phyloP scores from a whole-genome alignment of 2,329 filamentous ascomycete species.

The Paecilomyces fulvus region DNA sequence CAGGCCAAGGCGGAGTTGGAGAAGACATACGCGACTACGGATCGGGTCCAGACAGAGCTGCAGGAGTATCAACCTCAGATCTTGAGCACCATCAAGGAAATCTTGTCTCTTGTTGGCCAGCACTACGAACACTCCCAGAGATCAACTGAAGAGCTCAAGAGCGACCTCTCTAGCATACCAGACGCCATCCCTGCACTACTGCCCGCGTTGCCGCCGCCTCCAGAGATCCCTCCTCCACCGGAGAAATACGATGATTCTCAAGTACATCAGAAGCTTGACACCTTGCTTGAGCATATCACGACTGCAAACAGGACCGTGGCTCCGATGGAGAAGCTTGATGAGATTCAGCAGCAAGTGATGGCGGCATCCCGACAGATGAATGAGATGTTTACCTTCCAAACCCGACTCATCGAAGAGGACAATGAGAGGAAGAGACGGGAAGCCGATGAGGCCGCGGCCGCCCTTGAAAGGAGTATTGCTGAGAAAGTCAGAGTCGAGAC shows the following conservation, averaged over 20 bases:
- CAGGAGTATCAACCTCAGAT: slow-evolving; percentile 83
- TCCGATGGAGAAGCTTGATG: slow-evolving; percentile 74
- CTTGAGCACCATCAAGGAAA: slow-evolving; percentile 73
- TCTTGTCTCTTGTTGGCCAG: slow-evolving; percentile 71
- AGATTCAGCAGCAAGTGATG: slow-evolving; percentile 81
- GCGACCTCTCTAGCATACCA: slow-evolving; percentile 43
- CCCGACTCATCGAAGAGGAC: slow-evolving; percentile 64
- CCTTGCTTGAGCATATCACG: slow-evolving; percentile 38
- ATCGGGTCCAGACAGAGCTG: slow-evolving; percentile 68
- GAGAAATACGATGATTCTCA: slow-evolving; percentile 35
- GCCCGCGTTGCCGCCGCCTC: slow-evolving; percentile 37
- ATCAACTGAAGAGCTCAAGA: slow-evolving; percentile 53
- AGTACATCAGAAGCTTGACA: slow-evolving; percentile 51
- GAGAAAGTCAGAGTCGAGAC: slow-evolving; percentile 57
- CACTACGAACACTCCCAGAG: slow-evolving; percentile 83
- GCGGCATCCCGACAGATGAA: slow-evolving; percentile 76
- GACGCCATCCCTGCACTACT: slow-evolving; percentile 49
- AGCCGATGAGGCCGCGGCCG: slow-evolving; percentile 68
- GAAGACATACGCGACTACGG: slow-evolving; percentile 63
- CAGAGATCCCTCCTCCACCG: slow-evolving; percentile 37
- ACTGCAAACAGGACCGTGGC: slow-evolving; percentile 60
- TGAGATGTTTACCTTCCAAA: slow-evolving; percentile 70
- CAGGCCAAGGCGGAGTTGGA: slow-evolving; percentile 73
- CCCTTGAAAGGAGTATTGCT: slow-evolving; percentile 66
- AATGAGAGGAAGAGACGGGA: slow-evolving; percentile 71